Conservation (phyloP, 1,284 basidiomycete genomes). For the Pulchroboletus neoregius region DNA sequence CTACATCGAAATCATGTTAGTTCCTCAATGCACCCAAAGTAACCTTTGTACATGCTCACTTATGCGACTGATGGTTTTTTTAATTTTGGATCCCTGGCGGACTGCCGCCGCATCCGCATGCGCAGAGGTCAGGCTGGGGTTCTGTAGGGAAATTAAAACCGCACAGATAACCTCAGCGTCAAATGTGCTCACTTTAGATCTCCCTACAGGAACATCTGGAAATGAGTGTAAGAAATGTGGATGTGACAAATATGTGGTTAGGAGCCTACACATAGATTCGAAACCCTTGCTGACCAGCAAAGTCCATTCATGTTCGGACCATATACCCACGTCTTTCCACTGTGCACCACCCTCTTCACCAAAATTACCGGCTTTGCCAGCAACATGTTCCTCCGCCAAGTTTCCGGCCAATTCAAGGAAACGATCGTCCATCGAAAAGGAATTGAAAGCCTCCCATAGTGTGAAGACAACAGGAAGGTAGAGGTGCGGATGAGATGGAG, state of each 20-base stretch:
- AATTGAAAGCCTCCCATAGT: conserved; percentile 85
- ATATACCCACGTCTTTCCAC: conserved; percentile 85
- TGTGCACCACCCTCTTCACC: conserved; percentile 51
- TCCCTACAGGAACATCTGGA: conserved; percentile 71
- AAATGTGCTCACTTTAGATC: conserved; percentile 46
- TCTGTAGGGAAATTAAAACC: conserved; percentile 38
- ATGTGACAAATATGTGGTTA: not conserved
- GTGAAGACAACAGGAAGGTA: conserved; percentile 76
- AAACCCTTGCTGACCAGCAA: conserved; percentile 85
- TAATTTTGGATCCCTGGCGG: conserved; percentile 69
- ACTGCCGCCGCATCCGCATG: conserved; percentile 67
- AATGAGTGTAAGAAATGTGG: conserved; percentile 48
- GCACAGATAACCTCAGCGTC: not conserved
- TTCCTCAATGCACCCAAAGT: not conserved
- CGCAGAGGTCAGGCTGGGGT: conserved; percentile 55
- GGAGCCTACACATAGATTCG: conserved; percentile 74
- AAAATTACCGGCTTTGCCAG: conserved; percentile 51
- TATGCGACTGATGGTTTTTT: conserved; percentile 71
- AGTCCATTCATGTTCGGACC: conserved; percentile 83
- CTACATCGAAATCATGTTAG: conserved; percentile 36
- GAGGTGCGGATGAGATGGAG: conserved; percentile 59
- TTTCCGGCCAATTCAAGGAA: conserved; percentile 79
- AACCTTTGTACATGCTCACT: conserved; percentile 40
- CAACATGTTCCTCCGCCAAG: conserved; percentile 75
- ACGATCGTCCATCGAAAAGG: conserved; percentile 76